These are phyloP conservation scores for Nitzschia sp. DNA, from an alignment of 108 stramenopile genomes.

Conservation along the genomic window DNA sequence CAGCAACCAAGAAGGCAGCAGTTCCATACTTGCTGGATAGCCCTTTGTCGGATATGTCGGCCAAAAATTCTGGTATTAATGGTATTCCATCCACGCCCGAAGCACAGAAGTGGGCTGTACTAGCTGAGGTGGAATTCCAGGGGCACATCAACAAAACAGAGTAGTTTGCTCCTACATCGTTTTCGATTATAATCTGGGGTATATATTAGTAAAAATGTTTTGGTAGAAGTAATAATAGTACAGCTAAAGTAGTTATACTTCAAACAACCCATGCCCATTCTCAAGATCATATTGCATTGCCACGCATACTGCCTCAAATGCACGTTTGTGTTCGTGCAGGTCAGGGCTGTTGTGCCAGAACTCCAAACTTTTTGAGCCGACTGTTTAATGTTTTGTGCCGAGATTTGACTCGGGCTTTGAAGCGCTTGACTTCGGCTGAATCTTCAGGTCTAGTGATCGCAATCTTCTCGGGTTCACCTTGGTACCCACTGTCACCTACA, in stretches of 20 bases:
- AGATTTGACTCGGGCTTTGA: conserved; percentile 8
- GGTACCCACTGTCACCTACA: conserved; percentile 1
- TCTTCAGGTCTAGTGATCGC: neutral
- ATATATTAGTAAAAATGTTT: too few relatives aligned
- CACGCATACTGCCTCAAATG: conserved; percentile 8
- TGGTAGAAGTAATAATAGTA: too few relatives aligned
- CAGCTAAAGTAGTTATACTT: neutral
- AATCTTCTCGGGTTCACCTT: neutral
- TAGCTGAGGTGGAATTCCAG: too few relatives aligned
- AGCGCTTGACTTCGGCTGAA: neutral
- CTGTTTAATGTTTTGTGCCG: conserved; percentile 6
- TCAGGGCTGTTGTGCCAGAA: neutral
- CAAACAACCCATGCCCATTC: conserved; percentile 1
- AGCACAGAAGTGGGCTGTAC: too few relatives aligned
- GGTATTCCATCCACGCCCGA: too few relatives aligned
- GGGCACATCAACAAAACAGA: too few relatives aligned
- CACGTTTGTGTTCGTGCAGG: neutral
- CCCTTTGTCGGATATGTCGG: too few relatives aligned
- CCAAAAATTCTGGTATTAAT: too few relatives aligned
- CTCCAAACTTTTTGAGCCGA: conserved; percentile 1
- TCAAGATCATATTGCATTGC: conserved; percentile 2
- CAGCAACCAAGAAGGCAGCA: too few relatives aligned
- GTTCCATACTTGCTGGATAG: too few relatives aligned
- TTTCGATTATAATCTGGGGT: too few relatives aligned
- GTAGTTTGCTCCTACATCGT: too few relatives aligned